Conservation (phyloP, 768 basidiomycete species). For the Lepiota brunneoincarnata region DNA sequence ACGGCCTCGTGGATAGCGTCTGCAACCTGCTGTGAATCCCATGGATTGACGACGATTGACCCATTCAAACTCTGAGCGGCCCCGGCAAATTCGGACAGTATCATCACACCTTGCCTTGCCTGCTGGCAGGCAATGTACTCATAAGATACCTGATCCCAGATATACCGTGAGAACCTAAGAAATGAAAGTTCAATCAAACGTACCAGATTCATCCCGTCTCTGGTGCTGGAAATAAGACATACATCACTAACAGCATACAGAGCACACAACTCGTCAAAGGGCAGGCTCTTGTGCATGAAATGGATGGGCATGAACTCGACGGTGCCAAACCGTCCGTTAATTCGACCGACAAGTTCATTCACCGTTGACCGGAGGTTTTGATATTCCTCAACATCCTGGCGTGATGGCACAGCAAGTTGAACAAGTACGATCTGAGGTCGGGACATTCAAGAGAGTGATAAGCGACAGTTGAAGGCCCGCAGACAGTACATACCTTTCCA, state of each 20-base stretch:
- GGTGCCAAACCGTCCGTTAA: slow-evolving; percentile 98
- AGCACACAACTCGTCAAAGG: slow-evolving; percentile 96
- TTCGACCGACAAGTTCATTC: slow-evolving; percentile 96
- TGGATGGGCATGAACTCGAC: slow-evolving; percentile 99
- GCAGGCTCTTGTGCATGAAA: slow-evolving; percentile 95
- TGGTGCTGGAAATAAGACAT: slow-evolving; percentile 90
- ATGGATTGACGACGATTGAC: slow-evolving; percentile 95
- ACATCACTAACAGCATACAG: slow-evolving; percentile 96
- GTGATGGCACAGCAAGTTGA: slow-evolving; percentile 95
- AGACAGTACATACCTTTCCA: slow-evolving; percentile 64
- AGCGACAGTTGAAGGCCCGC: not conserved
- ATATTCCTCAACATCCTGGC: slow-evolving; percentile 99
- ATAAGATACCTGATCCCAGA: slow-evolving; percentile 80
- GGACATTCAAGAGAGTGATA: slow-evolving; percentile 6
- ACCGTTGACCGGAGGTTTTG: slow-evolving; percentile 95
- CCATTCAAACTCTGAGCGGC: slow-evolving; percentile 96
- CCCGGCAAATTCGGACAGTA: slow-evolving; percentile 97
- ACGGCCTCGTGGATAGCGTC: slow-evolving; percentile 97
- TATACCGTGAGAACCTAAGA: slow-evolving; percentile 22
- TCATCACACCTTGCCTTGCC: slow-evolving; percentile 92
- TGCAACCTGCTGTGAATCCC: slow-evolving; percentile 98
- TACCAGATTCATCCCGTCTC: slow-evolving; percentile 99
- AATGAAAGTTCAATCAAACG: slow-evolving; percentile 25
- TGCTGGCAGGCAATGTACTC: slow-evolving; percentile 98
- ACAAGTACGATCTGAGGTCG: slow-evolving; percentile 79